Evolutionary conservation across 2,329 filamentous ascomycete genomes (phyloP), one percentile per base, ranked within the genome.

Genomic region (Triangularia verruculosa): DNA sequence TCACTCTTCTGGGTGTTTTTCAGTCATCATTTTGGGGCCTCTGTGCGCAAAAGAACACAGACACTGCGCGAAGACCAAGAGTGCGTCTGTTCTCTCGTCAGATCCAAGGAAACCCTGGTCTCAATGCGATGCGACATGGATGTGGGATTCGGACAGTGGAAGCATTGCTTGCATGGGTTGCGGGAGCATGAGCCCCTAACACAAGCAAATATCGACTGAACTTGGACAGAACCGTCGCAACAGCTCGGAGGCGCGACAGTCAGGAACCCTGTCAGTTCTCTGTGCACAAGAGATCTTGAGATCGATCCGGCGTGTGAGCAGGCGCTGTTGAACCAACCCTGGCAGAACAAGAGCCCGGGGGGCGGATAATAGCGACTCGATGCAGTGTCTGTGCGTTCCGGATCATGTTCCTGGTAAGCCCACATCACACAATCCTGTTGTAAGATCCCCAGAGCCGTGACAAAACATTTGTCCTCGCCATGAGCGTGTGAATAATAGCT

Each of bases 401-500:
- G 70, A 69, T 63, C 65, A 59, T 60, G 43, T 66, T 61, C 59
- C 62, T 67, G 57, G 63, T 59, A 59, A 64, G 63, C 60, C 67
- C 63, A 64, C 66, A 69, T 68, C 69, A 73, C 67, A 70, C 68
- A 70, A 70, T 66, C 61, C 55, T 47, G n/a, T 65, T 66, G 70
- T 71, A 68, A 69, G 67, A 74, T 66, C 68, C 68, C 65, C 68
- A 65, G 67, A 68, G 11, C 4, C 11, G 54, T 9, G 39, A 59
- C 65, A 67, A 68, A 57, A 61, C 64, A 65, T 67, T 67, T 64
- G 30, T 57, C 28, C 11, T 5, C 12, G 39, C 9, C 34, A 59
- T 17, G 51, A 24, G 51, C 25, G 51, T 15, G 22, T 20, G 5
- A 4, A 15, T 13, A 13, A 13, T 47, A 13, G 39, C 13, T n/a